Evolutionary conservation across 179 eudicot genomes (phyloP).

Genomic region (Beta lomatogona): DNA sequence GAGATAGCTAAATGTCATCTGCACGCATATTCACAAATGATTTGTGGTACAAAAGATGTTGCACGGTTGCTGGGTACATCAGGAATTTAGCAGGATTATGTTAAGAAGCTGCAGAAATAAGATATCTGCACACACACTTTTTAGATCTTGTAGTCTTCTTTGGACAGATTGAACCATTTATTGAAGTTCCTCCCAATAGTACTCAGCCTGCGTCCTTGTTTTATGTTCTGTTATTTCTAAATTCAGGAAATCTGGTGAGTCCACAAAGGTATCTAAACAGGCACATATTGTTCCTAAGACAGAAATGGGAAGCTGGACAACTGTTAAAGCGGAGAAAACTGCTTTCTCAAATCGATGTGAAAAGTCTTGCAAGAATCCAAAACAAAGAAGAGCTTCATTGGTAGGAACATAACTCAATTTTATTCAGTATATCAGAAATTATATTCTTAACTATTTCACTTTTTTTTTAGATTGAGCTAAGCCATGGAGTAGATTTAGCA

Average conservation of each 20-base stretch:
- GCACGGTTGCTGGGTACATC: too few species aligned
- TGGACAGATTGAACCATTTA: neutral
- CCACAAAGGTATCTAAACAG: conserved; percentile 32
- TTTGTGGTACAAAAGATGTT: neutral
- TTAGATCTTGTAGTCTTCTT: neutral
- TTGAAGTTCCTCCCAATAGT: neutral
- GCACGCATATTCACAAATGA: neutral
- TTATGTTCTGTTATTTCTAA: conserved; percentile 11
- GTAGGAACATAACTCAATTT: conserved; percentile 37
- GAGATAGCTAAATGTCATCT: too few species aligned
- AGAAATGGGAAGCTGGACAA: conserved; percentile 71
- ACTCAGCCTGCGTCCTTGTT: neutral
- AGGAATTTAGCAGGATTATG: neutral
- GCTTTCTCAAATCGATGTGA: conserved; percentile 28
- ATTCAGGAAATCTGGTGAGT: conserved; percentile 43
- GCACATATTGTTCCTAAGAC: conserved; percentile 43
- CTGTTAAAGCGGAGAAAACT: conserved; percentile 60
- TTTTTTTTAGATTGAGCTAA: neutral
- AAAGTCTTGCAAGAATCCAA: conserved; percentile 34
- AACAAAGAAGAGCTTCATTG: conserved; percentile 43
- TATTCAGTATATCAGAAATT: neutral
- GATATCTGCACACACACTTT: neutral
- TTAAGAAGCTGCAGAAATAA: neutral
- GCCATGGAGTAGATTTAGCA: neutral
- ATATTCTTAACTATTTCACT: neutral